phyloP scores from a whole-genome alignment of 345 rosid genomes.

The Gossypium herbaceum region DNA sequence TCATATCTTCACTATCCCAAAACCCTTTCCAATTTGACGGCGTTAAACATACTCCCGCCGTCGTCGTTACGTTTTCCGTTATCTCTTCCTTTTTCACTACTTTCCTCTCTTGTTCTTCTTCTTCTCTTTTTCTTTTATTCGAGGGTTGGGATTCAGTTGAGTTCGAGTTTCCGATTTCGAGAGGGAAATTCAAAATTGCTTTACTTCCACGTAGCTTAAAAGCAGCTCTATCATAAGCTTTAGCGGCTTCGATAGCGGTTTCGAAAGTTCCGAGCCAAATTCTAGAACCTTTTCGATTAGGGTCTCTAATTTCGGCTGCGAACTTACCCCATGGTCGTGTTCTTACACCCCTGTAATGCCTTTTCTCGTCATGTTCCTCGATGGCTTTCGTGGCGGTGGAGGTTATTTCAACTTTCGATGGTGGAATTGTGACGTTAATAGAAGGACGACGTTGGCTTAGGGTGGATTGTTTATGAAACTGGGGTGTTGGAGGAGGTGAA shows the following conservation, averaged over 20 bases:
- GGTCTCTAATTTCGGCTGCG: conserved; percentile 93
- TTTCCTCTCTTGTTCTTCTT: conserved; percentile 21
- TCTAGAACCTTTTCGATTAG: conserved; percentile 73
- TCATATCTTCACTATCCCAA: conserved; percentile 63
- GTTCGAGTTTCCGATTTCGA: conserved; percentile 44
- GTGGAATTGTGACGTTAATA: conserved; percentile 45
- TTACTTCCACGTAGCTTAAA: conserved; percentile 79
- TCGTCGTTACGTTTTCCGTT: conserved; percentile 12
- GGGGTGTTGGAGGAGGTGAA: conserved; percentile 17
- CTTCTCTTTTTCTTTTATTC: conserved; percentile 41
- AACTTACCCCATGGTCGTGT: conserved; percentile 89
- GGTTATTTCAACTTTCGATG: conserved; percentile 19
- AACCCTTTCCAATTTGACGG: conserved; percentile 89
- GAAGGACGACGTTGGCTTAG: conserved; percentile 66
- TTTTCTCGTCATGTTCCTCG: conserved; percentile 19
- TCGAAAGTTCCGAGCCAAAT: conserved; percentile 95
- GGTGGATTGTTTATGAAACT: conserved; percentile 30
- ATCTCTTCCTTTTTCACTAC: conserved; percentile 10
- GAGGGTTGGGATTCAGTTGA: not conserved
- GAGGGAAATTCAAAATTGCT: conserved; percentile 89
- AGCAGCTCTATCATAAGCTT: conserved; percentile 84
- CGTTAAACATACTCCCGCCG: conserved; percentile 47
- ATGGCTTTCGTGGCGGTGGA: not conserved
- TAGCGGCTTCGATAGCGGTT: conserved; percentile 76
- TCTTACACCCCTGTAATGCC: conserved; percentile 80